Evolutionary conservation across 805 yeast genomes (phyloP), one percentile per base, ranked within the genome.

Genomic region (Metschnikowia lunata): DNA sequence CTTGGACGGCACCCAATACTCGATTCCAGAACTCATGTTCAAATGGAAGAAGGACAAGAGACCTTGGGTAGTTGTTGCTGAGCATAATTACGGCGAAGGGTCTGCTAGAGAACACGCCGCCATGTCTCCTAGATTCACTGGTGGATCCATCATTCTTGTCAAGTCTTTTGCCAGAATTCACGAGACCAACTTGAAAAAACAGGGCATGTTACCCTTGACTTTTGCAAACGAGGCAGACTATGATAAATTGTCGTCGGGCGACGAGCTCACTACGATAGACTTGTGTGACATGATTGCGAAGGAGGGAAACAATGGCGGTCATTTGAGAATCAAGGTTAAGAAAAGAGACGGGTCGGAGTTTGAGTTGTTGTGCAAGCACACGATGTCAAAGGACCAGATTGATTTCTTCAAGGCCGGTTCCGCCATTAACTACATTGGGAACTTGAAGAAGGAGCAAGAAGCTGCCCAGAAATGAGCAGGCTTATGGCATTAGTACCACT

Each of bases 101-200:
- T 90, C 97, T 39, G 97, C 99, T 29, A 86, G 99, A 78, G 99
- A 91, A 67, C 99, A 91, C 61, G 99, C 99, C 37, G 98, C 98
- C 12, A 75, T 93, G 55, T 88, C 93, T 30, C 99, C 98, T 45
- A 79, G 95, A 68, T 93, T 87, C 74, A 76, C 93, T 36, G 98
- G 97, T 48, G 98, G 99, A 51, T 70, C 83, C 46, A 79, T 89
- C 51, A 85, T 91, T 50, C 72, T 91, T 50, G 95, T 88, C 57
- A 91, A 90, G 69, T 90, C 97, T 8, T 91, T 91, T 71, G 99
- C 99, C 30, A 85, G 99, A 76, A 91, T 91, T 59, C 99, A 91
- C 69, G 99, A 91, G 74, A 91, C 99, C 30, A 91, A 91, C 69
- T 80, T 91, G 71, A 93, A 91, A 77, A 93, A 93, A 69, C 99